Conservation (phyloP, 129 eudicot species). For the Flaveria trinervia region DNA sequence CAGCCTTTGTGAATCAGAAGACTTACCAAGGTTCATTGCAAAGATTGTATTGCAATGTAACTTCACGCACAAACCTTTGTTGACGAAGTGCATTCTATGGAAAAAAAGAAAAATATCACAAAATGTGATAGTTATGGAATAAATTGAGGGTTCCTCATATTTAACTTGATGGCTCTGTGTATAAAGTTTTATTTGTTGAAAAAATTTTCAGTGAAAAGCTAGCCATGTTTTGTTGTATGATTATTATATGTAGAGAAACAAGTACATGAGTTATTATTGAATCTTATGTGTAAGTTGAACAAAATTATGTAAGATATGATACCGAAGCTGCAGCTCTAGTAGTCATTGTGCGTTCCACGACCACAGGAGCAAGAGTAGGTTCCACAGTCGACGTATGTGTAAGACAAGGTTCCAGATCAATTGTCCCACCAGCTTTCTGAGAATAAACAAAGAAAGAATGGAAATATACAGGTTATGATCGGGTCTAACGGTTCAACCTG, state of each 20-base stretch:
- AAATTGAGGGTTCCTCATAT: constrained; percentile 4
- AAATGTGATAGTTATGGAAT: neutral
- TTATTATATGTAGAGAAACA: neutral
- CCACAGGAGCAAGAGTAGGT: constrained; percentile 98
- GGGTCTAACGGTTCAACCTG: neutral
- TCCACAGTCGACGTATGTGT: constrained; percentile 94
- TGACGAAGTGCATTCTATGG: constrained; percentile 85
- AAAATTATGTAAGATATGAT: constrained; percentile 29
- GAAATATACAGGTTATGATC: neutral
- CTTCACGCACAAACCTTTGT: constrained; percentile 92
- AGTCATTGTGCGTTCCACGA: constrained; percentile 96
- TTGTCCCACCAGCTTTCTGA: constrained; percentile 96
- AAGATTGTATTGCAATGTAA: constrained; percentile 88
- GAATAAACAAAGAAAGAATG: neutral
- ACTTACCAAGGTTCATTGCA: constrained; percentile 98
- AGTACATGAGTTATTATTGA: neutral
- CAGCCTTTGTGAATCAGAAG: constrained; percentile 11
- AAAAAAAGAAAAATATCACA: neutral
- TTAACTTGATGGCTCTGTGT: neutral
- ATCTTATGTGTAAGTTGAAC: constrained; percentile 7
- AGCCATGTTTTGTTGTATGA: neutral
- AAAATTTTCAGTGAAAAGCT: neutral
- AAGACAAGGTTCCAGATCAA: constrained; percentile 89
- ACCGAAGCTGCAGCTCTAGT: constrained; percentile 99
- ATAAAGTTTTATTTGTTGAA: neutral